Base-by-base conservation (phyloP, 2,329 filamentous ascomycete species). In the Epichloe sp. region DNA sequence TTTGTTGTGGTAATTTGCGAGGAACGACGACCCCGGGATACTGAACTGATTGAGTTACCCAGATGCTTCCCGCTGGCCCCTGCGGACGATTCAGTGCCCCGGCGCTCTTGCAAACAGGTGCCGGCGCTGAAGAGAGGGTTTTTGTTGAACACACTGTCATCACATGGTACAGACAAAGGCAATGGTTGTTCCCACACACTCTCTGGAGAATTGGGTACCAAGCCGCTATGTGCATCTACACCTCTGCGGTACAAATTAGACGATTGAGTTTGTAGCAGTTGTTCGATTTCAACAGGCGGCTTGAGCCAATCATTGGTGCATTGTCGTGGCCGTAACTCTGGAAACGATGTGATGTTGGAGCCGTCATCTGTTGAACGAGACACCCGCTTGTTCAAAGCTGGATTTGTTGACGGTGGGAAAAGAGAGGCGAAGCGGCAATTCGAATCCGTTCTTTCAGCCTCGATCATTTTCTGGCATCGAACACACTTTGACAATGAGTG, bases 271-370 rank as follows among this genome's bases (percentile, higher is more conserved):
- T 40, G 34, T 3, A 50, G 54, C 17, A 55, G 31, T 3, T 58
- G 55, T 14, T 60, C 55, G 2, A 60, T 46, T 1, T 55, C 53
- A 1, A 49, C 48, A 2, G 58, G 57, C 2, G 64, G 59, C 6
- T 54, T 62, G n/a, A 60, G 44, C 63, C 63, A 65, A 5, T 68
- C 67, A 10, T 56, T 52, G 0, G 65, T 69, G 41, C 60, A 63
- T 8, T 63, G 60, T 5, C 65, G 61, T 10, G 61, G 58, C 10
- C 53, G 55, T 8, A 69, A 57, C 23, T 59, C 57, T 12, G 65
- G 65, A 47, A 69, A 70, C 10, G 63, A 68, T 2, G 60, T 64
- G 5, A 68, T 65, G n/a, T 58, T 58, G 17, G 59, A 57, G 6
- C 56, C 54, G 35, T 56, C 51, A 26, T 54, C 58, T 4, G 56